Evolutionary conservation across 139 green algal species (phyloP).

Genomic region (Spirogloea muscicola): DNA sequence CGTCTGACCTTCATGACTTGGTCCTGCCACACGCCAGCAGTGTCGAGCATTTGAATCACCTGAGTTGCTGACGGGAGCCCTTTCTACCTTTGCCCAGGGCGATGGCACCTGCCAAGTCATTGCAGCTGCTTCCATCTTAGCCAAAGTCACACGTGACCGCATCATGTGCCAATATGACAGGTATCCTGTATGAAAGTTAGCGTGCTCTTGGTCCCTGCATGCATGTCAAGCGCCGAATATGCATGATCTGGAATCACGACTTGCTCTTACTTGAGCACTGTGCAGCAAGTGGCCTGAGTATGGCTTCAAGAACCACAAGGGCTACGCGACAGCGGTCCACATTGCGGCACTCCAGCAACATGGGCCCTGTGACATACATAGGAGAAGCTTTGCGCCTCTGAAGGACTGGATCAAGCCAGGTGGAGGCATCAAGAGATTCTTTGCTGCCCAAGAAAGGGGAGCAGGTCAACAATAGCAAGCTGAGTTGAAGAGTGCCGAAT

Average conservation of each 20-base stretch:
- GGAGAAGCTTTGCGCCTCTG: constrained; percentile 76
- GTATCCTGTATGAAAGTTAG: too few relatives aligned
- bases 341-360: constrained; percentile 65
- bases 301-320: constrained; percentile 55
- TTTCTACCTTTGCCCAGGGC: constrained; percentile 55
- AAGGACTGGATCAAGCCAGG: constrained; percentile 37
- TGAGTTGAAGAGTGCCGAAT: too few relatives aligned
- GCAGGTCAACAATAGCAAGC: too few relatives aligned
- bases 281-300: constrained; percentile 41
- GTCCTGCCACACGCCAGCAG: too few relatives aligned
- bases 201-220: too few relatives aligned
- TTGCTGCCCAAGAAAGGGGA: too few relatives aligned
- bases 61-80: too few relatives aligned
- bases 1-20: background rate
- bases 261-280: background rate
- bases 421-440: too few relatives aligned
- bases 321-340: constrained; percentile 73
- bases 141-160: constrained; percentile 87
- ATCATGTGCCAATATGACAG: constrained; percentile 76
- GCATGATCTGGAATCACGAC: too few relatives aligned
- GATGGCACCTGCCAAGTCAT: constrained; percentile 74
- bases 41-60: too few relatives aligned
- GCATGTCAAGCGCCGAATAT: too few relatives aligned
- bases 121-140: constrained; percentile 82
- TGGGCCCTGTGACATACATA: constrained; percentile 72